Evolutionary conservation across 345 rosid genomes (phyloP).

Genomic region (Orychophragmus violaceus): DNA sequence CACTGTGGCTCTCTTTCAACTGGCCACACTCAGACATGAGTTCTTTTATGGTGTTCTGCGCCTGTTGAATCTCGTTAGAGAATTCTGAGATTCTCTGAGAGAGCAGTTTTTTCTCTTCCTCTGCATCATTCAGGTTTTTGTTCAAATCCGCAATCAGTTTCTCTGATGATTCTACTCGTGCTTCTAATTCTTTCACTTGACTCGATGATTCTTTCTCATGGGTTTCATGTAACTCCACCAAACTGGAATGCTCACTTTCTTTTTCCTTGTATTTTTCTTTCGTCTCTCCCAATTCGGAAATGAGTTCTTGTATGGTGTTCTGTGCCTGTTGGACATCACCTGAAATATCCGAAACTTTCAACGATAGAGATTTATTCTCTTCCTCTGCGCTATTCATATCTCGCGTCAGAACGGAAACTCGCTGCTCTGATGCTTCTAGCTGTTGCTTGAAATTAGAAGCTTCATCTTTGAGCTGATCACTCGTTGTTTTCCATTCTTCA

Average conservation of each 20-base stretch:
- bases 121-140: conserved; percentile 34
- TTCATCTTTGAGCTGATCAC: conserved; percentile 42
- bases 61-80: conserved; percentile 47
- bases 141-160: conserved; percentile 41
- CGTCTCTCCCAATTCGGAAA: conserved; percentile 36
- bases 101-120: conserved; percentile 53
- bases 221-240: conserved; percentile 42
- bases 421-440: conserved; percentile 50
- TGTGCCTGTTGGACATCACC: conserved; percentile 48
- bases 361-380: conserved; percentile 53
- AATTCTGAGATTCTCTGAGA: conserved; percentile 40
- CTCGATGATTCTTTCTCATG: conserved; percentile 44
- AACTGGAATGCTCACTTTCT: conserved; percentile 48
- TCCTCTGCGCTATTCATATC: conserved; percentile 37
- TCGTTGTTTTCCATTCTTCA: conserved; percentile 36
- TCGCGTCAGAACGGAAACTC: conserved; percentile 38
- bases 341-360: conserved; percentile 44
- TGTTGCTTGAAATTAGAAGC: conserved; percentile 44
- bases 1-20: conserved; percentile 38
- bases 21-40: conserved; percentile 40
- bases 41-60: conserved; percentile 37
- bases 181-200: conserved; percentile 23
- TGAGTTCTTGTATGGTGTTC: conserved; percentile 33
- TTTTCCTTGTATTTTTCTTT: conserved; percentile 55
- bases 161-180: conserved; percentile 49